These are phyloP conservation scores for Suillus hirtellus DNA, from an alignment of 768 basidiomycete species.

Conservation along the genomic window DNA sequence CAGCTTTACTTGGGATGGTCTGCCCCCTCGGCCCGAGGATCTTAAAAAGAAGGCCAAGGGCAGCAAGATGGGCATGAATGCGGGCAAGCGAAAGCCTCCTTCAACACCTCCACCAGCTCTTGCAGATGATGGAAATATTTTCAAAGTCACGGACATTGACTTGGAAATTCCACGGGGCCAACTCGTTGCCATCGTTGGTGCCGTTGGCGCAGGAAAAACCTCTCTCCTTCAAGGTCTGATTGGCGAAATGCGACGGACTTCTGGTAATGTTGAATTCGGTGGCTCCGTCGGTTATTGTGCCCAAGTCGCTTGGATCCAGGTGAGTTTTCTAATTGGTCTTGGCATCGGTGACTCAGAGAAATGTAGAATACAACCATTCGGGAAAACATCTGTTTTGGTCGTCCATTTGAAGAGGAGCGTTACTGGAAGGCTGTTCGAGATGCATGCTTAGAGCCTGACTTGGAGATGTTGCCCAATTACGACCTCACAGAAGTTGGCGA, in stretches of 20 bases:
- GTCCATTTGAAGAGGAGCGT: conserved; percentile 74
- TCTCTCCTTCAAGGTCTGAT: conserved; percentile 73
- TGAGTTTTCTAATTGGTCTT: conserved; percentile 21
- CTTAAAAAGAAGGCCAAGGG: conserved; percentile 17
- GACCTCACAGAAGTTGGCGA: conserved; percentile 87
- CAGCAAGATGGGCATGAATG: conserved; percentile 12
- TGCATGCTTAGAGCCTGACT: conserved; percentile 77
- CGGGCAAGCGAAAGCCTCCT: conserved; percentile 19
- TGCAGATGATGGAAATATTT: conserved; percentile 42
- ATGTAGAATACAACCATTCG: conserved; percentile 76
- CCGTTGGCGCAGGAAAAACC: conserved; percentile 57
- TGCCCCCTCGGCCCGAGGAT: conserved; percentile 51
- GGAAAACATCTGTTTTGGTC: conserved; percentile 88
- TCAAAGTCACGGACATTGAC: conserved; percentile 65
- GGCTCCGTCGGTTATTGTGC: conserved; percentile 81
- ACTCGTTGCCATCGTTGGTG: conserved; percentile 82
- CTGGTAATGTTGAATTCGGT: conserved; percentile 69
- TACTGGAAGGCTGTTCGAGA: conserved; percentile 83
- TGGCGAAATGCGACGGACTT: conserved; percentile 78
- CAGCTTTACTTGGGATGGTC: conserved; percentile 86
- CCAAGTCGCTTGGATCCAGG: conserved; percentile 91
- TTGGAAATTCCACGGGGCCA: conserved; percentile 73
- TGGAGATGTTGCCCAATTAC: conserved; percentile 73
- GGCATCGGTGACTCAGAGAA: not conserved
- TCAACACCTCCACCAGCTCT: conserved; percentile 31